phyloP scores from a whole-genome alignment of 108 stramenopile genomes.

The Pseudonitzschia delicatissima region DNA sequence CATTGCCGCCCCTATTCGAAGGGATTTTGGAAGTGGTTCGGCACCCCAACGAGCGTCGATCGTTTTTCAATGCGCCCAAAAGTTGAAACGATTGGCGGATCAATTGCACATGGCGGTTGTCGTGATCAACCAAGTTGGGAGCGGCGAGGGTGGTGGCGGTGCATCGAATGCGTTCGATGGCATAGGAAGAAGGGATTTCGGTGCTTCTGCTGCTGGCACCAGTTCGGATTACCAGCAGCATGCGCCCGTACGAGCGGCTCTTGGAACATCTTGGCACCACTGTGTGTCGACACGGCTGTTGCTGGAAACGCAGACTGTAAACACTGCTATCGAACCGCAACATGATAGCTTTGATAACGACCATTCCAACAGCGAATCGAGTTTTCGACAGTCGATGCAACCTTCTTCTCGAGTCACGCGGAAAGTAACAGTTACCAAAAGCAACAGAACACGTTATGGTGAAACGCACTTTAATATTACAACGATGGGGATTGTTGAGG shows the following conservation, averaged over 20 bases:
- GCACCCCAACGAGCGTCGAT: constrained; percentile 54
- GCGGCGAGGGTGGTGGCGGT: constrained; percentile 10
- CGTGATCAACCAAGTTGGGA: constrained; percentile 77
- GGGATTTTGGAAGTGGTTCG: constrained; percentile 53
- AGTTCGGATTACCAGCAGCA: constrained; percentile 7
- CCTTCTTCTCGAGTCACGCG: background rate
- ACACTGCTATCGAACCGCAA: background rate
- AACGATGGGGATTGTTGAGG: constrained; percentile 15
- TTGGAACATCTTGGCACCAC: constrained; percentile 86
- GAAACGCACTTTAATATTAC: constrained; percentile 23
- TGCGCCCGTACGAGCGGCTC: constrained; percentile 52
- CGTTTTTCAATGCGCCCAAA: constrained; percentile 62
- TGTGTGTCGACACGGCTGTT: constrained; percentile 75
- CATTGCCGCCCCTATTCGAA: constrained; percentile 76
- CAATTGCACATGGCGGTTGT: constrained; percentile 67
- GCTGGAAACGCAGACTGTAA: constrained; percentile 22
- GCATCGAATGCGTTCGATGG: background rate
- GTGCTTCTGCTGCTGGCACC: background rate
- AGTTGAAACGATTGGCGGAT: constrained; percentile 68
- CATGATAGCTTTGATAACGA: background rate
- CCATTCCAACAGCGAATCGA: background rate
- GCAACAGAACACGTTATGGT: constrained; percentile 27
- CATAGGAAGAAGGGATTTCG: background rate
- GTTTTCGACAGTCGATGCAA: background rate
- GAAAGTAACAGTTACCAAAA: constrained; percentile 38